Evolutionary conservation across 768 basidiomycete species (phyloP).

Genomic region (Lactarius vividus): DNA sequence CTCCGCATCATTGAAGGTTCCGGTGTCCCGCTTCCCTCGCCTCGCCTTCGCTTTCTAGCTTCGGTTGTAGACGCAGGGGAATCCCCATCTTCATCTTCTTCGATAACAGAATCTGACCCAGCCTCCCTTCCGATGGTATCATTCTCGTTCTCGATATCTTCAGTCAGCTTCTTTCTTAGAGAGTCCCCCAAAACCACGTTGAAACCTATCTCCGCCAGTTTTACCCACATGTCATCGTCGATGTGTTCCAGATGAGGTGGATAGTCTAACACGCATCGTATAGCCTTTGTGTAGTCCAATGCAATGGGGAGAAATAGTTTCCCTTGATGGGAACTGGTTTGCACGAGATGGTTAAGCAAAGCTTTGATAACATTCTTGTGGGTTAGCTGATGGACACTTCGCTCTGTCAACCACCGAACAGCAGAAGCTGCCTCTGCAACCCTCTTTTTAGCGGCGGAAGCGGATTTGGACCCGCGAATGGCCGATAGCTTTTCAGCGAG

Average conservation of each 20-base stretch:
- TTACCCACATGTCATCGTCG: conserved; percentile 61
- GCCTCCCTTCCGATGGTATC: conserved; percentile 29
- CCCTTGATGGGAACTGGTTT: conserved; percentile 53
- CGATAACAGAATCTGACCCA: conserved; percentile 35
- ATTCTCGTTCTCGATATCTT: conserved; percentile 34
- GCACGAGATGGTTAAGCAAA: conserved; percentile 62
- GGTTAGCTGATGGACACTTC: conserved; percentile 52
- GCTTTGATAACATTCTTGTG: conserved; percentile 50
- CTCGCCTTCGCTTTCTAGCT: conserved; percentile 40
- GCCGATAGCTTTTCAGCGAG: conserved; percentile 54
- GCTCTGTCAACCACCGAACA: conserved; percentile 73
- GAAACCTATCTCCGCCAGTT: conserved; percentile 67
- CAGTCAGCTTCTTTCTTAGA: conserved; percentile 38
- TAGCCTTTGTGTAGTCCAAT: conserved; percentile 76
- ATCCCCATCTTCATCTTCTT: conserved; percentile 36
- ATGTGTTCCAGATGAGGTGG: conserved; percentile 78
- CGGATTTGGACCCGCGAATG: conserved; percentile 38
- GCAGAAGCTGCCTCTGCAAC: conserved; percentile 63
- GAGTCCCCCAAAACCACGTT: conserved; percentile 70
- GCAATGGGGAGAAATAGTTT: conserved; percentile 62
- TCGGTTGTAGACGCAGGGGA: conserved; percentile 26
- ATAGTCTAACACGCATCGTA: conserved; percentile 62
- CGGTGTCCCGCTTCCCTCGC: conserved; percentile 16
- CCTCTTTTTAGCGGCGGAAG: conserved; percentile 51
- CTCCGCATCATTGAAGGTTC: conserved; percentile 16